A percentile compares a stretch with the other conserved stretches of the same genome.
phyloP scores from a whole-genome alignment of 2,329 filamentous ascomycete genomes.

The Juglanconis sp. region DNA sequence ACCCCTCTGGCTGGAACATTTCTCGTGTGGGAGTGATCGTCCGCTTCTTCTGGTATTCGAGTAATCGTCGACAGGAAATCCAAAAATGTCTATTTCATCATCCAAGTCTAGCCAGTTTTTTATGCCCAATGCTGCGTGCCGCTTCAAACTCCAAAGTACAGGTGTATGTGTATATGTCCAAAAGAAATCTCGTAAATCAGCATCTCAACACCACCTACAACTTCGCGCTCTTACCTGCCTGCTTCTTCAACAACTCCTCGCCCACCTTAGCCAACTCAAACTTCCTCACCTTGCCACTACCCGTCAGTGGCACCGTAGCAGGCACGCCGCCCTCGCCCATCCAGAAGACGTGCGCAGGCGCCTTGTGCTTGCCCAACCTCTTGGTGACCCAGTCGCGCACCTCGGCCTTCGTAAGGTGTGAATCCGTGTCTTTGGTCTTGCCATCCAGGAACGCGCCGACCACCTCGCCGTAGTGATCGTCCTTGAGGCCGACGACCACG shows the following conservation, averaged over 20 bases:
- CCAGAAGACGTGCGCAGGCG: slow-evolving; percentile 73
- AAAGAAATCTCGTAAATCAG: background rate
- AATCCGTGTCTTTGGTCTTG: slow-evolving; percentile 28
- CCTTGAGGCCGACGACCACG: slow-evolving; percentile 66
- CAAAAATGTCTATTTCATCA: no score
- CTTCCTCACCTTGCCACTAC: slow-evolving; percentile 69
- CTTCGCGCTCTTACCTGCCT: slow-evolving; percentile 40
- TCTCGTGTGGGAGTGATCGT: no score
- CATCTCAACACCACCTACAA: slow-evolving; percentile 30
- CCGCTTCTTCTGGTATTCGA: no score
- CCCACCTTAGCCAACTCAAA: slow-evolving; percentile 58
- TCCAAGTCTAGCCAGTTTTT: no score
- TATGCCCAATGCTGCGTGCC: no score
- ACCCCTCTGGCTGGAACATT: no score
- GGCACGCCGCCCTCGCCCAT: slow-evolving; percentile 61
- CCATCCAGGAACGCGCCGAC: slow-evolving; percentile 62
- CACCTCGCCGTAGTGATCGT: slow-evolving; percentile 71
- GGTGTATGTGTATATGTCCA: background rate
- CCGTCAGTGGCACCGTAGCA: slow-evolving; percentile 59
- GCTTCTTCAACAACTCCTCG: slow-evolving; percentile 51
- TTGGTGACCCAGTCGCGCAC: slow-evolving; percentile 61
- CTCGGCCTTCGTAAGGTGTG: slow-evolving; percentile 47
- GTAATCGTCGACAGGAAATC: no score
- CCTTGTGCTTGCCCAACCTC: slow-evolving; percentile 63
- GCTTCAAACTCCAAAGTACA: background rate